Percentiles rank a stretch among this genome's conserved stretches.
Conservation (phyloP, 2,329 filamentous ascomycete species). For the Pseudocercospora eumusae region DNA sequence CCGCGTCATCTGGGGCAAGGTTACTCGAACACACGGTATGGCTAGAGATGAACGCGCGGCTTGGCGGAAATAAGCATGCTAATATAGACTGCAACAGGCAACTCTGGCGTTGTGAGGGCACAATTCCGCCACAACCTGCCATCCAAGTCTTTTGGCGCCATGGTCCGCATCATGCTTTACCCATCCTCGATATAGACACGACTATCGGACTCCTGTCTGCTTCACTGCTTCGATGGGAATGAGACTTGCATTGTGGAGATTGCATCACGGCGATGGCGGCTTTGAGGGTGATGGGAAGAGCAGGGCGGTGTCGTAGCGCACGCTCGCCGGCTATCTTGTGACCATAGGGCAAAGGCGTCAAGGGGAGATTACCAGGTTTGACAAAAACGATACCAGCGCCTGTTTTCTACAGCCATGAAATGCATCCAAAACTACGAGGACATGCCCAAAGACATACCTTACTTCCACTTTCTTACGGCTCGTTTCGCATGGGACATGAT, state of each 20-base stretch:
- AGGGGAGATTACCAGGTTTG: slow-evolving; percentile 9
- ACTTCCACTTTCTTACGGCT: background rate
- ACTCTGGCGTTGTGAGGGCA: slow-evolving; percentile 96
- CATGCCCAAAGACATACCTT: background rate
- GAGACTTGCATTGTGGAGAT: slow-evolving; percentile 10
- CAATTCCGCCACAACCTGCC: slow-evolving; percentile 97
- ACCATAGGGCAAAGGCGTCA: slow-evolving; percentile 11
- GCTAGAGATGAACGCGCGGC: background rate
- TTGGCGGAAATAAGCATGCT: slow-evolving; percentile 19
- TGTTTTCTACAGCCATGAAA: slow-evolving; percentile 13
- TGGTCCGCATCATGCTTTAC: slow-evolving; percentile 46
- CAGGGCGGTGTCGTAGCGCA: slow-evolving; percentile 9
- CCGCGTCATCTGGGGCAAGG: slow-evolving; percentile 97
- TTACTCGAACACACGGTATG: slow-evolving; percentile 90
- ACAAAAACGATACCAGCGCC: slow-evolving; percentile 9
- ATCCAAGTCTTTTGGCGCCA: slow-evolving; percentile 86
- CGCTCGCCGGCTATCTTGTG: slow-evolving; percentile 5
- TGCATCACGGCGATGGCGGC: slow-evolving; percentile 6
- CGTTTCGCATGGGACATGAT: too few species aligned
- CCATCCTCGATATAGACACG: slow-evolving; percentile 43
- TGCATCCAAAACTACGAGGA: slow-evolving; percentile 8
- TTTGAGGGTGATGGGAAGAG: slow-evolving; percentile 5
- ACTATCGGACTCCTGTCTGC: slow-evolving; percentile 14
- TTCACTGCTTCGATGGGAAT: slow-evolving; percentile 11
- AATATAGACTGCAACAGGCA: slow-evolving; percentile 60